A percentile compares a stretch with the other conserved stretches of the same genome.
Conservation (phyloP, 2,329 filamentous ascomycete genomes). For the Peltaster fructicola region DNA sequence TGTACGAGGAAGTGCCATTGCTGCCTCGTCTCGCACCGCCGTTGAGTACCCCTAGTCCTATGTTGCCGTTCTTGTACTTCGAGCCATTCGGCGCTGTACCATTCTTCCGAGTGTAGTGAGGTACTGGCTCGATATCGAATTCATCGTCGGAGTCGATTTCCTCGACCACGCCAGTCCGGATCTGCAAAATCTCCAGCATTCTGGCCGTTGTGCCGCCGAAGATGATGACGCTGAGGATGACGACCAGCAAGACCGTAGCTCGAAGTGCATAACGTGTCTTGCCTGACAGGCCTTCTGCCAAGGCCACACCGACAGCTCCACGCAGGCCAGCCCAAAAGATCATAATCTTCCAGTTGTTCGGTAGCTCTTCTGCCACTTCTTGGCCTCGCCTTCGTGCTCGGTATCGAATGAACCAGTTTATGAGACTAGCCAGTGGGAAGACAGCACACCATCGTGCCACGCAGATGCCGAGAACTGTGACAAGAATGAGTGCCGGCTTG, state of each 20-base stretch:
- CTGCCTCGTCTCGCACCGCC: conserved; percentile 7
- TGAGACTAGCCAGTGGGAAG: conserved; percentile 73
- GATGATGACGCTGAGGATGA: conserved; percentile 95
- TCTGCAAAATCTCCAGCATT: conserved; percentile 96
- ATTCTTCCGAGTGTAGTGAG: conserved; percentile 63
- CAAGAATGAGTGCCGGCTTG: conserved; percentile 86
- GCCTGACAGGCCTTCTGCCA: conserved; percentile 75
- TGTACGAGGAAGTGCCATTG: conserved; percentile 33
- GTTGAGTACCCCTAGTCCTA: conserved; percentile 15
- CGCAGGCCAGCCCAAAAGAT: conserved; percentile 97
- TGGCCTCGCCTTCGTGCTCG: conserved; percentile 58
- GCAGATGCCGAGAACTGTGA: conserved; percentile 82
- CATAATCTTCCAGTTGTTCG: conserved; percentile 96
- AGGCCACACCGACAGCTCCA: conserved; percentile 84
- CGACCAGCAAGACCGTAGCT: conserved; percentile 91
- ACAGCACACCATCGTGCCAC: conserved; percentile 84
- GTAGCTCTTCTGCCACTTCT: conserved; percentile 71
- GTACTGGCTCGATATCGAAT: conserved; percentile 72
- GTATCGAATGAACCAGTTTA: conserved; percentile 88
- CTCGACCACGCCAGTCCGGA: conserved; percentile 87
- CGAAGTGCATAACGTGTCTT: conserved; percentile 61
- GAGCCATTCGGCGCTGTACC: conserved; percentile 49
- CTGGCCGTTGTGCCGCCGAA: conserved; percentile 93
- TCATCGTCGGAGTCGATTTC: conserved; percentile 97
- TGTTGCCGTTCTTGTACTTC: conserved; percentile 27